These are phyloP conservation scores for Fagopyrum esculentum DNA, from an alignment of 148 eudicot species.

Conservation along the genomic window DNA sequence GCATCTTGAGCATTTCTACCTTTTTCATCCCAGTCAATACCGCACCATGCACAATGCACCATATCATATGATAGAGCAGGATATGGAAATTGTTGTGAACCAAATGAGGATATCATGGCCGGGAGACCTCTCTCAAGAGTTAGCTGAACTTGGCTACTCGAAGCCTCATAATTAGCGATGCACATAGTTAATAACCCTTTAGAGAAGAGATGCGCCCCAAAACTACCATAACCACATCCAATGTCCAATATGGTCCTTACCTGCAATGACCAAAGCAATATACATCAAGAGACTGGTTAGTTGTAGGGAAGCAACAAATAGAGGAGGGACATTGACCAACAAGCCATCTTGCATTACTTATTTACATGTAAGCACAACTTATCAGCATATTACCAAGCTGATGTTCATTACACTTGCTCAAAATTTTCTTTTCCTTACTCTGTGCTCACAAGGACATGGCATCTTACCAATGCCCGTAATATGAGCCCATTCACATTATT, in stretches of 20 bases:
- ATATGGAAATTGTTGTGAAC: conserved; percentile 63
- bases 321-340: neutral
- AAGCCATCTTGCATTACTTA: neutral
- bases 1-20: conserved; percentile 31
- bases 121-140: conserved; percentile 99
- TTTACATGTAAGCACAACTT: neutral
- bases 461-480: no score
- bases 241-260: conserved; percentile 83
- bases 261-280: conserved; percentile 33
- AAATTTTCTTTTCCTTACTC: neutral
- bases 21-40: conserved; percentile 79
- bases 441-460: neutral
- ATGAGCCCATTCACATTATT: neutral
- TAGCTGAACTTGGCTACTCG: conserved; percentile 96
- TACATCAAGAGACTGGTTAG: neutral
- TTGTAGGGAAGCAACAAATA: neutral
- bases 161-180: conserved; percentile 78
- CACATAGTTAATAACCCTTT: conserved; percentile 70
- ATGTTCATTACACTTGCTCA: neutral
- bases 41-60: conserved; percentile 89
- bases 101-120: conserved; percentile 85
- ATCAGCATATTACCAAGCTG: neutral
- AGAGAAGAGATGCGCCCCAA: conserved; percentile 87
- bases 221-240: conserved; percentile 97
- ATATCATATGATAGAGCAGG: conserved; percentile 88